A percentile compares a stretch with the other conserved stretches of the same genome.
Evolutionary conservation across 352 stramenopile species (phyloP).

Genomic region (Thalassiosira delicatula): DNA sequence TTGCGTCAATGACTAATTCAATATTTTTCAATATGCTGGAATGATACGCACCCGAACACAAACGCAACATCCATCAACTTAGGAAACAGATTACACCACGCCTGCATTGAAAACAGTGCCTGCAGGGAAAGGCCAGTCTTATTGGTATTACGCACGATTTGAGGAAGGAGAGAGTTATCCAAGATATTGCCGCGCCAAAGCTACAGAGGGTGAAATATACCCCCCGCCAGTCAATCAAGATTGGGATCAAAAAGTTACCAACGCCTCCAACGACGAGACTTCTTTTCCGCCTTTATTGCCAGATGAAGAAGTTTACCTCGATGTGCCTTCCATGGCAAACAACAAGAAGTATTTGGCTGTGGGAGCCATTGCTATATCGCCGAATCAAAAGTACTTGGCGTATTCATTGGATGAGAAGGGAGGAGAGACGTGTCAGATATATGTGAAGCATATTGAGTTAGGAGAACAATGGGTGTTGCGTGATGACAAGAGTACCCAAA

Average conservation of each 20-base stretch:
- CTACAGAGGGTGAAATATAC: conserved; percentile 15
- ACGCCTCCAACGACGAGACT: conserved; percentile 55
- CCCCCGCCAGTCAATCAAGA: conserved; percentile 50
- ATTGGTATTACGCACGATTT: conserved; percentile 81
- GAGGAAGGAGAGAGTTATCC: conserved; percentile 79
- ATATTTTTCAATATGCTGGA: too few species aligned
- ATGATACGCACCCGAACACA: conserved; percentile 45
- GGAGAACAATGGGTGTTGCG: conserved; percentile 52
- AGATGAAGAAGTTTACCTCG: conserved; percentile 90
- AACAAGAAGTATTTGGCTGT: conserved; percentile 83
- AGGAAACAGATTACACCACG: conserved; percentile 81
- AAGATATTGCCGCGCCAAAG: conserved; percentile 74
- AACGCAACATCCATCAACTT: too few species aligned
- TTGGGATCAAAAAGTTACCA: conserved; percentile 69
- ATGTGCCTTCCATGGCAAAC: conserved; percentile 92
- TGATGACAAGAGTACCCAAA: conserved; percentile 28
- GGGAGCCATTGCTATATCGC: conserved; percentile 85
- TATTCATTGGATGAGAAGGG: conserved; percentile 94
- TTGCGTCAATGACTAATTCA: too few species aligned
- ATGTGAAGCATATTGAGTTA: conserved; percentile 87
- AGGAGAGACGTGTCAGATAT: conserved; percentile 92
- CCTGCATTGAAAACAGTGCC: conserved; percentile 44
- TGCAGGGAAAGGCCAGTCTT: conserved; percentile 53
- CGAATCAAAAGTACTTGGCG: conserved; percentile 90
- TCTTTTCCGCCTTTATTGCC: conserved; percentile 69